Base-by-base conservation (phyloP, 768 basidiomycete species). In the Inosperma sp. region DNA sequence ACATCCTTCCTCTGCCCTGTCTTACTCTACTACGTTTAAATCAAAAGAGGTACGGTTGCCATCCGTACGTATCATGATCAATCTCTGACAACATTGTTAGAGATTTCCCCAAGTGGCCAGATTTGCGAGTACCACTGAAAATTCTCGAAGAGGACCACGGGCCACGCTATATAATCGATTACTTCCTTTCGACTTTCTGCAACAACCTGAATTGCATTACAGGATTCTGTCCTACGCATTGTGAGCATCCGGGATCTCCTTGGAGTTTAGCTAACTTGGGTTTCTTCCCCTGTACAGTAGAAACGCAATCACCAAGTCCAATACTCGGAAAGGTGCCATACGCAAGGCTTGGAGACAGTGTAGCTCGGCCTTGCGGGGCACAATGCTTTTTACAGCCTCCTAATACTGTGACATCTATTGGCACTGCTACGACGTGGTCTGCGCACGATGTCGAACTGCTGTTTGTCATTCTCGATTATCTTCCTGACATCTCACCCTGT, bases 171-270 rank as follows among this genome's bases (percentile, higher is more conserved):
- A 53, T 55, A 41, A 44, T 81, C 5, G 49, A 62, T n/a, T 66
- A 59, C 12, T 56, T 74, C n/a, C 58, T 71, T 3, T 58, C 66
- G 3, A 55, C 71, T 1, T 83, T 83, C 51, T 84, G 82, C 63
- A 69, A 71, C 5, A 81, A 77, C 46, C 51, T 74, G 19, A 79
- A 72, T 46, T 84, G 82, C 50, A 23, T 76, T 1, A 72, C 73
- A 6, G 69, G 73, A 2, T 77, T 75, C 51, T 84, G 82, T 56
- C 57, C 62, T 34, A 67, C 70, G 2, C 82, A 84, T 62, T 56
- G 78, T 59, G 47, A 52, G 58, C 5, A 5, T 6, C 2, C 10
- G 10, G 23, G 9, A 16, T 37, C 26, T 25, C 34, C 30, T 25
- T 29, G 17, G 5, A 12, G 8, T 22, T 19, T 23, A 8, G 31